Evolutionary conservation across 768 basidiomycete genomes (phyloP).

Genomic region (Pleurotus cornucopiae): DNA sequence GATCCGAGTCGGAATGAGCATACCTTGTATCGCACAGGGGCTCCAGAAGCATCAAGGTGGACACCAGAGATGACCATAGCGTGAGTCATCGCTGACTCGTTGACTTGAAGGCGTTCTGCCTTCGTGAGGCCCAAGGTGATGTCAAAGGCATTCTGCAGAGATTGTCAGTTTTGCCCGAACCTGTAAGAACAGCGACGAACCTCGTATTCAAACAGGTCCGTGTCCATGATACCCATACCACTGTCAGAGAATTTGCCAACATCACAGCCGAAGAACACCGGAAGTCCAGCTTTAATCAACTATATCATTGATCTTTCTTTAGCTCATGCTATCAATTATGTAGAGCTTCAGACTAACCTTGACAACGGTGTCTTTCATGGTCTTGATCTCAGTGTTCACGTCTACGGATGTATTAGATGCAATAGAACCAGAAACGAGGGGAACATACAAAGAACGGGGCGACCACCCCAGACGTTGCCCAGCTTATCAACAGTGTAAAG

Average conservation of each 20-base stretch:
- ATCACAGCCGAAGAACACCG: conserved; percentile 96
- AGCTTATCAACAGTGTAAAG: conserved; percentile 91
- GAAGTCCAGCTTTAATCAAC: conserved; percentile 81
- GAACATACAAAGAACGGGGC: conserved; percentile 74
- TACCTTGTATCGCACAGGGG: conserved; percentile 79
- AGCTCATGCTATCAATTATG: too few relatives aligned
- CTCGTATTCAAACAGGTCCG: conserved; percentile 78
- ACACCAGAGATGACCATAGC: conserved; percentile 94
- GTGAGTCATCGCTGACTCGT: conserved; percentile 91
- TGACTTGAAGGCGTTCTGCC: conserved; percentile 75
- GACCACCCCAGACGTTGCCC: conserved; percentile 88
- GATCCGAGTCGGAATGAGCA: background rate
- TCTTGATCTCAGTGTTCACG: conserved; percentile 82
- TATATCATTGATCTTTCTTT: conserved; percentile 12
- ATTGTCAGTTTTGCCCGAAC: background rate
- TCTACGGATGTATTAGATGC: conserved; percentile 40
- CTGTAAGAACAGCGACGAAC: conserved; percentile 23
- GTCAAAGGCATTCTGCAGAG: conserved; percentile 74
- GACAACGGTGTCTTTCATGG: conserved; percentile 79
- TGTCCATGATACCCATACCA: conserved; percentile 80
- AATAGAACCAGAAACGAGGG: conserved; percentile 8
- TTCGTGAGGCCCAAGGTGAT: conserved; percentile 79
- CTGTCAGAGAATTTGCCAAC: conserved; percentile 83
- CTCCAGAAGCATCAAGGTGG: conserved; percentile 73
- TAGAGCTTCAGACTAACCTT: conserved; percentile 34